Evolutionary conservation across 352 stramenopile genomes (phyloP).

Genomic region (Phytophthora foliorum): DNA sequence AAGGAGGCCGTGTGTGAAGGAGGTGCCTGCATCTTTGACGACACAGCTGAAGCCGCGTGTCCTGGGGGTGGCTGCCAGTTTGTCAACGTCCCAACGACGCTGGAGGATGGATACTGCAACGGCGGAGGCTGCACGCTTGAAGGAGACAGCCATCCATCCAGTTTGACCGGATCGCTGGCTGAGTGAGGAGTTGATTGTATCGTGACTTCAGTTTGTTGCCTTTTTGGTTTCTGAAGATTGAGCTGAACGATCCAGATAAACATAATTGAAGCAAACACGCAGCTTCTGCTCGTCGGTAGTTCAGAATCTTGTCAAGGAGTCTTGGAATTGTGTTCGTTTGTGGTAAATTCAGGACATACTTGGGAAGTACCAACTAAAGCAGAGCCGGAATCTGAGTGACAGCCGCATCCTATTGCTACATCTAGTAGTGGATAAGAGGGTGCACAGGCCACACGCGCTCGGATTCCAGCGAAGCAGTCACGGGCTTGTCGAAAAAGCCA

Average conservation of each 20-base stretch:
- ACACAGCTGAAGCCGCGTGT: slow-evolving; percentile 44
- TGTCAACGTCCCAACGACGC: slow-evolving; percentile 48
- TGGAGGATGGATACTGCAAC: slow-evolving; percentile 64
- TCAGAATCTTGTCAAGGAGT: no score
- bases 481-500: slow-evolving; percentile 47
- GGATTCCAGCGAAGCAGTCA: slow-evolving; percentile 67
- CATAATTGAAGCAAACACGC: not conserved
- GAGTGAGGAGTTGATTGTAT: slow-evolving; percentile 33
- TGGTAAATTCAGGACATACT: no score
- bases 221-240: no score
- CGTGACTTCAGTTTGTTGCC: no score
- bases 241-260: not conserved
- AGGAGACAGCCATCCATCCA: slow-evolving; percentile 50
- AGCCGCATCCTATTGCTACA: not conserved
- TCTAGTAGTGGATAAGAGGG: slow-evolving; percentile 74
- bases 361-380: not conserved
- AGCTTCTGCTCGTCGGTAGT: no score
- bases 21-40: slow-evolving; percentile 66
- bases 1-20: slow-evolving; percentile 57
- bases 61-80: slow-evolving; percentile 66
- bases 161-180: slow-evolving; percentile 52
- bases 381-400: not conserved
- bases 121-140: slow-evolving; percentile 64
- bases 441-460: slow-evolving; percentile 82
- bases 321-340: no score